Evolutionary conservation across 257 asterid genomes (phyloP).

Genomic region (Solanum chmielewskii): DNA sequence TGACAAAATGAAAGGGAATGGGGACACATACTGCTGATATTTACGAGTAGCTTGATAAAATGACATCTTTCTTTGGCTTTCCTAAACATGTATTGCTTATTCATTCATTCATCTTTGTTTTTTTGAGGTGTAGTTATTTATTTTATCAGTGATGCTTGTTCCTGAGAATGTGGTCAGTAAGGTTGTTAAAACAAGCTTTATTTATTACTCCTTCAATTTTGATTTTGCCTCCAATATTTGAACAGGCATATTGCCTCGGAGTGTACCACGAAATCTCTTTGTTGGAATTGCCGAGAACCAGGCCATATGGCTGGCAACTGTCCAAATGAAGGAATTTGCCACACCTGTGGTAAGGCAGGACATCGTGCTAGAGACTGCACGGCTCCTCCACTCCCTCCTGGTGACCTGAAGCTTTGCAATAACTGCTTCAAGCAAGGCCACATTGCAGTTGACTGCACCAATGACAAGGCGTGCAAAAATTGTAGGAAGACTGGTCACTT

Average conservation of each 20-base stretch:
- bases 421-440: slow-evolving; percentile 42
- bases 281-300: slow-evolving; percentile 46
- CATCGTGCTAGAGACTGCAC: slow-evolving; percentile 41
- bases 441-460: slow-evolving; percentile 30
- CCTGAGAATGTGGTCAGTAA: neutral
- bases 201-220: neutral
- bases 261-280: slow-evolving; percentile 32
- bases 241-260: slow-evolving; percentile 40
- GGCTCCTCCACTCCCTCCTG: slow-evolving; percentile 24
- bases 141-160: neutral
- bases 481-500: slow-evolving; percentile 50
- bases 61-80: neutral
- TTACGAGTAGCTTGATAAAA: neutral
- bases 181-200: neutral
- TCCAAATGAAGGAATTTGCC: slow-evolving; percentile 50
- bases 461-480: slow-evolving; percentile 53
- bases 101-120: neutral
- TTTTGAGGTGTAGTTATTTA: neutral
- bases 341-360: slow-evolving; percentile 47
- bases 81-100: neutral
- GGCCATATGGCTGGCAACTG: slow-evolving; percentile 59
- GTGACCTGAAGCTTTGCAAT: slow-evolving; percentile 38
- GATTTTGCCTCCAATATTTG: neutral
- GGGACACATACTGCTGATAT: neutral
- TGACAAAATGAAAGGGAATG: neutral